phyloP scores from a whole-genome alignment of 495 filamentous ascomycete genomes.

The Filosporella fistucella region DNA sequence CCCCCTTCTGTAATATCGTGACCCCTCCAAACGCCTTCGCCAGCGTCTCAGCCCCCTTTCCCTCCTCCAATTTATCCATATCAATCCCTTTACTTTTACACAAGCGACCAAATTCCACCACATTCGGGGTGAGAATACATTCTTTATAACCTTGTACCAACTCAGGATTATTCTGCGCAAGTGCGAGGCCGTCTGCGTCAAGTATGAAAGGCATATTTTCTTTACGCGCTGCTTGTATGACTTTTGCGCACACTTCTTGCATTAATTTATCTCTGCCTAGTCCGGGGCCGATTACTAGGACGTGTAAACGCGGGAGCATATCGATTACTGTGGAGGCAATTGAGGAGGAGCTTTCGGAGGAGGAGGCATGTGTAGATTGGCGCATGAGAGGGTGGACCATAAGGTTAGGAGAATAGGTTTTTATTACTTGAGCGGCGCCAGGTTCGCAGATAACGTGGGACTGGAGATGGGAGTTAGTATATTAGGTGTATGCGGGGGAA shows the following conservation, averaged over 20 bases:
- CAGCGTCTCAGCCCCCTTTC: conserved; percentile 47
- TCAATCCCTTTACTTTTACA: conserved; percentile 67
- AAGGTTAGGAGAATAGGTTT: conserved; percentile 94
- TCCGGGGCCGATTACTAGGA: conserved; percentile 91
- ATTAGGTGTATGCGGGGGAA: neutral
- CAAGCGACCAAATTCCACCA: conserved; percentile 84
- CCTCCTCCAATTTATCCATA: conserved; percentile 32
- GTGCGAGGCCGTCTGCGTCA: conserved; percentile 83
- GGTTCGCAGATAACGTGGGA: conserved; percentile 96
- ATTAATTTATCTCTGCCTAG: conserved; percentile 86
- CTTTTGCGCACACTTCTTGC: conserved; percentile 75
- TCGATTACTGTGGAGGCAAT: conserved; percentile 69
- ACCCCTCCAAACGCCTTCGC: conserved; percentile 79
- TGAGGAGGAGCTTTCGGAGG: conserved; percentile 39
- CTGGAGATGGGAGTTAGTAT: conserved; percentile 35
- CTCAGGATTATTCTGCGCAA: conserved; percentile 71
- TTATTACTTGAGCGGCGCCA: conserved; percentile 83
- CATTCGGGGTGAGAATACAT: conserved; percentile 91
- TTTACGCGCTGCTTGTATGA: conserved; percentile 76
- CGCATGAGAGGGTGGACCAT: conserved; percentile 98
- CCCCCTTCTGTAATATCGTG: conserved; percentile 86
- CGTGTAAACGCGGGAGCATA: conserved; percentile 82
- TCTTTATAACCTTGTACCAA: conserved; percentile 75
- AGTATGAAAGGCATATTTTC: conserved; percentile 75
- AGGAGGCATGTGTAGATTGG: conserved; percentile 49